These are phyloP conservation scores for Polyporus arcularius DNA, from an alignment of 768 basidiomycete species.

Conservation along the genomic window DNA sequence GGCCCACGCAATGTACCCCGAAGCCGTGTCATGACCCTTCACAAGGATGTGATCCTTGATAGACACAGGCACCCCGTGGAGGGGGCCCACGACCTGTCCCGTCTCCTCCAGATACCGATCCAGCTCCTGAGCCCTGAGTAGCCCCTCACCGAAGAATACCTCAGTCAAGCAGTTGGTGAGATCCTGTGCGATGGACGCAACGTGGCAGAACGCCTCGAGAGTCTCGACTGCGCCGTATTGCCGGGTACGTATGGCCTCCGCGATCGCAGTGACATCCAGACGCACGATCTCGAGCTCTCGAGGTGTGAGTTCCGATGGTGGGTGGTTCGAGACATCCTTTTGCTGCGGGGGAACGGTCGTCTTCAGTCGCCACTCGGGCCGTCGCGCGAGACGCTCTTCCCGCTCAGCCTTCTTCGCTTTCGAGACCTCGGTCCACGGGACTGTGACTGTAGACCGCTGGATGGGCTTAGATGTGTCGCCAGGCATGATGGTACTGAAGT, in stretches of 20 bases:
- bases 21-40: constrained; percentile 59
- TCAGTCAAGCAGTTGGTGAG: constrained; percentile 82
- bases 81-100: constrained; percentile 59
- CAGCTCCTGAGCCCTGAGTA: constrained; percentile 58
- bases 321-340: constrained; percentile 31
- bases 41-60: constrained; percentile 74
- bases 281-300: constrained; percentile 35
- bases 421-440: constrained; percentile 17
- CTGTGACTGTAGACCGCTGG: neutral
- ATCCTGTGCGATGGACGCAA: constrained; percentile 52
- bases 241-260: constrained; percentile 27
- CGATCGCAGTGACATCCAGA: constrained; percentile 37
- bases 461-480: constrained; percentile 4
- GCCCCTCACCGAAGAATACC: constrained; percentile 73
- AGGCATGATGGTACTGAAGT: constrained; percentile 13
- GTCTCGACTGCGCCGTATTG: constrained; percentile 37
- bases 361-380: constrained; percentile 31
- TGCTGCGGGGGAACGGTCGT: constrained; percentile 17
- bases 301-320: constrained; percentile 30
- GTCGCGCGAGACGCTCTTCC: constrained; percentile 25
- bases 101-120: constrained; percentile 67
- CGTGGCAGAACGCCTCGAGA: constrained; percentile 37
- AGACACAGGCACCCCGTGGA: constrained; percentile 82
- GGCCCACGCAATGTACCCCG: constrained; percentile 76
- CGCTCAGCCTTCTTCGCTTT: constrained; percentile 29